Evolutionary conservation across 1,284 basidiomycete genomes (phyloP).

Genomic region (Puccinia sorghi): DNA sequence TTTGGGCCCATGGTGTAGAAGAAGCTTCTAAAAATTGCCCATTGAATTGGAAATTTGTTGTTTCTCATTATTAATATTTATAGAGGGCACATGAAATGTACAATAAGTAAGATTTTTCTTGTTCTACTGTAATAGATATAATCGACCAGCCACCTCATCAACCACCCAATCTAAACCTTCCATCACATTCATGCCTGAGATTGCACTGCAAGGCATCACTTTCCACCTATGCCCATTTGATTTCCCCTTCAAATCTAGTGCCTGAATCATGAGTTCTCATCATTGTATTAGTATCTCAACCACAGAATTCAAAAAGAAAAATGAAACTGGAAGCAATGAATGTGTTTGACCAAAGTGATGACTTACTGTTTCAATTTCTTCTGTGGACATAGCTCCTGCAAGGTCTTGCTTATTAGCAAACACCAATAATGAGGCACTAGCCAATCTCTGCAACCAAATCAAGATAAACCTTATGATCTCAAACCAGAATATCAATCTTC

Average conservation of each 20-base stretch:
- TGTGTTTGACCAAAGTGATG: constrained; percentile 13
- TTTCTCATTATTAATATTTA: too few relatives aligned
- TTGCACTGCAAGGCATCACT: constrained; percentile 87
- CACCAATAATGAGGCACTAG: constrained; percentile 89
- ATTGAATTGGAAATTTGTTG: too few relatives aligned
- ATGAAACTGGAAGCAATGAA: background rate
- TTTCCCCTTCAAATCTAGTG: constrained; percentile 67
- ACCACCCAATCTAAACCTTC: constrained; percentile 93
- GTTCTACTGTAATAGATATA: constrained; percentile 53
- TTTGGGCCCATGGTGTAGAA: too few relatives aligned
- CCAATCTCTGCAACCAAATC: constrained; percentile 69
- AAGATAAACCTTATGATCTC: too few relatives aligned
- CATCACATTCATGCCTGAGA: constrained; percentile 80
- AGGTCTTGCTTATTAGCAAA: constrained; percentile 99
- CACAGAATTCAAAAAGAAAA: constrained; percentile 14
- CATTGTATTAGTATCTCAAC: background rate
- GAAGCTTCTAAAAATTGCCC: too few relatives aligned
- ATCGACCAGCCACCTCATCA: constrained; percentile 68
- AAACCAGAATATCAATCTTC: too few relatives aligned
- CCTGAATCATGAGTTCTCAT: constrained; percentile 60
- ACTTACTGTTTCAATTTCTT: constrained; percentile 79
- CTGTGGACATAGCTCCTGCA: constrained; percentile 75
- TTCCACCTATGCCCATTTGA: constrained; percentile 87
- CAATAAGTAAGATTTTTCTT: too few relatives aligned
- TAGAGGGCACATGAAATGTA: too few relatives aligned